Percentiles rank a stretch among this genome's conserved stretches.
Evolutionary conservation across 129 eudicot species (phyloP).

Genomic region (Mikania micrantha): DNA sequence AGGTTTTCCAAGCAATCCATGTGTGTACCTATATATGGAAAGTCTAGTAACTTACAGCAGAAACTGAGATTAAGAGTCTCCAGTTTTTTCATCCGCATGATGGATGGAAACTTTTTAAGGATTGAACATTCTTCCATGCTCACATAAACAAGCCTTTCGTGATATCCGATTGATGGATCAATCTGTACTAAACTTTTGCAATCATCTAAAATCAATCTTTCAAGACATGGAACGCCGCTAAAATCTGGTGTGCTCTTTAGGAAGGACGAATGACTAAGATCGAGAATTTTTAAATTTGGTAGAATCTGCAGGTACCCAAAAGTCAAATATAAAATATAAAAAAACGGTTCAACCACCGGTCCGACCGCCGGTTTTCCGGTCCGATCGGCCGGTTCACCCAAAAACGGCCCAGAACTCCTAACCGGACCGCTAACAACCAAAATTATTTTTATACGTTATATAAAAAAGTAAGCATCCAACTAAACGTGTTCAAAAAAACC

Average conservation of each 20-base stretch:
- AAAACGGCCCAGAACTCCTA: too few relatives aligned
- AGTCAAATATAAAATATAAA: neutral
- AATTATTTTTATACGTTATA: too few relatives aligned
- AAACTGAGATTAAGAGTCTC: neutral
- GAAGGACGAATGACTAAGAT: neutral
- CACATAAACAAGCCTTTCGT: neutral
- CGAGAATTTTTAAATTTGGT: conserved; percentile 5
- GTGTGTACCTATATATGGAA: neutral
- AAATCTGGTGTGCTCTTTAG: conserved; percentile 10
- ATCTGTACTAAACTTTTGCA: neutral
- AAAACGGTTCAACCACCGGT: too few relatives aligned
- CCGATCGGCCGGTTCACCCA: too few relatives aligned
- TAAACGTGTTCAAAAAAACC: too few relatives aligned
- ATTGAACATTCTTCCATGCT: neutral
- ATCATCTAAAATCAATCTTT: neutral
- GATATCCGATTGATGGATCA: conserved; percentile 18
- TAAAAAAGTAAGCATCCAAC: too few relatives aligned
- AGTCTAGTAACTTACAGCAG: neutral
- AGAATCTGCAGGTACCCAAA: neutral
- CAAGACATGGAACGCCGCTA: neutral
- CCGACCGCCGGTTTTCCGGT: too few relatives aligned
- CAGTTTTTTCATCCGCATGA: too few relatives aligned
- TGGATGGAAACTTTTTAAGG: neutral
- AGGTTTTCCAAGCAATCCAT: neutral
- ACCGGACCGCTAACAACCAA: too few relatives aligned